These are phyloP conservation scores for Penicillium ucsense DNA, from an alignment of 495 filamentous ascomycete species.

Conservation along the genomic window DNA sequence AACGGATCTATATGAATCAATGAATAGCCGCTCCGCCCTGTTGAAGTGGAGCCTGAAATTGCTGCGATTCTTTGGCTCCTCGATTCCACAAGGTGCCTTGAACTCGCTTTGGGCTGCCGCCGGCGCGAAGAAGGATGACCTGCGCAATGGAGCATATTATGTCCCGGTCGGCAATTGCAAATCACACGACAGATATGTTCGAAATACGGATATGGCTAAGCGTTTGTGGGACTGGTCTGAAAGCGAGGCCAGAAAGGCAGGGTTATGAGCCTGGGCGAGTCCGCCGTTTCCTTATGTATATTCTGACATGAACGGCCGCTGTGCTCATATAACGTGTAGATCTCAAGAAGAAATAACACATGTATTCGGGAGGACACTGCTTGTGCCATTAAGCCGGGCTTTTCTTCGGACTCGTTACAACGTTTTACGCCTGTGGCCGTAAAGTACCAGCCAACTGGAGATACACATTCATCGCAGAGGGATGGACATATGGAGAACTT, in stretches of 20 bases:
- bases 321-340: neutral
- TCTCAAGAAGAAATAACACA: neutral
- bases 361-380: no score
- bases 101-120: slow-evolving; percentile 36
- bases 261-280: no score
- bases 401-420: no score
- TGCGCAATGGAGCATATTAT: slow-evolving; percentile 28
- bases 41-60: slow-evolving; percentile 5
- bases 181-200: slow-evolving; percentile 14
- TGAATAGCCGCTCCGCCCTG: slow-evolving; percentile 4
- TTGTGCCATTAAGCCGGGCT: no score
- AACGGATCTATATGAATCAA: slow-evolving; percentile 20
- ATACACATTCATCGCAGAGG: no score
- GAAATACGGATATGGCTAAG: slow-evolving; percentile 19
- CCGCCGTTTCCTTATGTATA: no score
- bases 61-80: slow-evolving; percentile 9
- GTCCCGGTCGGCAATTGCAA: slow-evolving; percentile 27
- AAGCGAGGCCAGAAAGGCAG: slow-evolving; percentile 18
- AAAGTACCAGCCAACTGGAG: no score
- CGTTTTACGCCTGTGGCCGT: no score
- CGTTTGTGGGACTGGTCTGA: slow-evolving; percentile 38
- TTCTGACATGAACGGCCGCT: neutral
- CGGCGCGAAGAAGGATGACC: slow-evolving; percentile 19
- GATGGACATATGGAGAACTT: no score
- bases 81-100: slow-evolving; percentile 20